These are phyloP conservation scores for Stachybotrys chartarum DNA, from an alignment of 2,329 filamentous ascomycete species.

Conservation along the genomic window DNA sequence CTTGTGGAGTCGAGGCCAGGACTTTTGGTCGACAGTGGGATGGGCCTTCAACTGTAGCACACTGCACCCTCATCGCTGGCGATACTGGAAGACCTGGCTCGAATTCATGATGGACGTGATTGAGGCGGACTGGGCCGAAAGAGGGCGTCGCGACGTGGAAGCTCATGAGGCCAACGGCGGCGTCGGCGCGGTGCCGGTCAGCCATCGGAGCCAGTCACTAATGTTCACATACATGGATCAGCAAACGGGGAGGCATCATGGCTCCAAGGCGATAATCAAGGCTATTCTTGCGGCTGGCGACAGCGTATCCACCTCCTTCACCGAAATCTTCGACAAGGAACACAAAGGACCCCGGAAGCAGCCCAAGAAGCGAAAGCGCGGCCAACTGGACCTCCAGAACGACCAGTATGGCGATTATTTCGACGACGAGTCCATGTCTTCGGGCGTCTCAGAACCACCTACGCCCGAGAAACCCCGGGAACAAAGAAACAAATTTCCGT, in stretches of 20 bases:
- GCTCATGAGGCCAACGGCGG: conserved; percentile 12
- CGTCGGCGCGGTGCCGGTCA: conserved; percentile 13
- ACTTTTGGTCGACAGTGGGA: conserved; percentile 84
- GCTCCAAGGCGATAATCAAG: conserved; percentile 50
- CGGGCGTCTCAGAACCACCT: conserved; percentile 37
- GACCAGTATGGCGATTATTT: conserved; percentile 54
- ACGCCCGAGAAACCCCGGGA: conserved; percentile 32
- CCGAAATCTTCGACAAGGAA: conserved; percentile 63
- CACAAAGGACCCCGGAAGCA: conserved; percentile 28
- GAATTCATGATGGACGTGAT: conserved; percentile 72
- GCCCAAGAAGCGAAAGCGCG: conserved; percentile 43
- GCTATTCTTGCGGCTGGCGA: conserved; percentile 62
- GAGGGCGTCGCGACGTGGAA: conserved; percentile 40
- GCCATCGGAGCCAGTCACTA: conserved; percentile 45
- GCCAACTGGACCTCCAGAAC: conserved; percentile 49
- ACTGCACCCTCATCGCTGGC: conserved; percentile 66
- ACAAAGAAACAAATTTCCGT: conserved; percentile 9
- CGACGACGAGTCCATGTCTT: conserved; percentile 47
- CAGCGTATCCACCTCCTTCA: conserved; percentile 46
- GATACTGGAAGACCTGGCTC: conserved; percentile 74
- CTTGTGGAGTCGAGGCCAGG: conserved; percentile 68
- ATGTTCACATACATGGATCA: conserved; percentile 52
- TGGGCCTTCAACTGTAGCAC: conserved; percentile 93
- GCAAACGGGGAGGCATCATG: conserved; percentile 34
- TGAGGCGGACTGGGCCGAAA: conserved; percentile 60